Conservation (phyloP, 2,329 filamentous ascomycete genomes). For the Aspergillus pseudoterreus region DNA sequence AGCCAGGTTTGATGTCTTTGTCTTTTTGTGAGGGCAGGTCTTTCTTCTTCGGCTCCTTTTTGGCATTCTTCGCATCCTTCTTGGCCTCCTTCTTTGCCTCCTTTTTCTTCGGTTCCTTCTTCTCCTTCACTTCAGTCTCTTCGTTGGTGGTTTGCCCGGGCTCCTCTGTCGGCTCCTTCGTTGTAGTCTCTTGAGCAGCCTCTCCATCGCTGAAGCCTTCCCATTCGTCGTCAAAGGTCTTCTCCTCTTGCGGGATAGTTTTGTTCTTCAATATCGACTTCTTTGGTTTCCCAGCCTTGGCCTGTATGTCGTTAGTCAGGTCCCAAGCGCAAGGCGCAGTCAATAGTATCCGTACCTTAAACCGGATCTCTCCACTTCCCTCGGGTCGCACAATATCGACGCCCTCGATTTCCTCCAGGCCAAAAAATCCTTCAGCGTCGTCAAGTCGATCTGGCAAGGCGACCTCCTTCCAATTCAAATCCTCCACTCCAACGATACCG, state of each 20-base stretch:
- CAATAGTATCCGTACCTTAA: slow-evolving; percentile 31
- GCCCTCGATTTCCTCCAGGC: slow-evolving; percentile 85
- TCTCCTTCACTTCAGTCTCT: slow-evolving; percentile 17
- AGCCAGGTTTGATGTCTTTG: slow-evolving; percentile 25
- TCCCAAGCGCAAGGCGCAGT: not conserved
- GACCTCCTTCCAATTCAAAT: slow-evolving; percentile 62
- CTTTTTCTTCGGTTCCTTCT: slow-evolving; percentile 20
- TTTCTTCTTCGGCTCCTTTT: slow-evolving; percentile 27
- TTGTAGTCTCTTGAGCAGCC: not conserved
- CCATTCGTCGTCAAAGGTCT: slow-evolving; percentile 56
- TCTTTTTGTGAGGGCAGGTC: slow-evolving; percentile 32
- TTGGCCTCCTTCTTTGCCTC: slow-evolving; percentile 15
- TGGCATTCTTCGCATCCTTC: slow-evolving; percentile 21
- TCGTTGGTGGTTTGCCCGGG: slow-evolving; percentile 9
- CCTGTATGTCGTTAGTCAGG: slow-evolving; percentile 21
- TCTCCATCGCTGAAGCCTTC: slow-evolving; percentile 60
- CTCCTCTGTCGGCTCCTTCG: slow-evolving; percentile 15
- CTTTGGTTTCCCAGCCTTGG: slow-evolving; percentile 29
- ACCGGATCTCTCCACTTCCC: slow-evolving; percentile 48
- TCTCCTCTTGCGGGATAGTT: slow-evolving; percentile 13
- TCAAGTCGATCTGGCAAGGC: slow-evolving; percentile 70
- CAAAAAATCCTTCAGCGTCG: slow-evolving; percentile 91
- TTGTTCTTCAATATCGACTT: slow-evolving; percentile 30
- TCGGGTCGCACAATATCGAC: slow-evolving; percentile 74
- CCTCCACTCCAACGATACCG: slow-evolving; percentile 41